Evolutionary conservation across 257 asterid species (phyloP).

Genomic region (Capsicum chinense): DNA sequence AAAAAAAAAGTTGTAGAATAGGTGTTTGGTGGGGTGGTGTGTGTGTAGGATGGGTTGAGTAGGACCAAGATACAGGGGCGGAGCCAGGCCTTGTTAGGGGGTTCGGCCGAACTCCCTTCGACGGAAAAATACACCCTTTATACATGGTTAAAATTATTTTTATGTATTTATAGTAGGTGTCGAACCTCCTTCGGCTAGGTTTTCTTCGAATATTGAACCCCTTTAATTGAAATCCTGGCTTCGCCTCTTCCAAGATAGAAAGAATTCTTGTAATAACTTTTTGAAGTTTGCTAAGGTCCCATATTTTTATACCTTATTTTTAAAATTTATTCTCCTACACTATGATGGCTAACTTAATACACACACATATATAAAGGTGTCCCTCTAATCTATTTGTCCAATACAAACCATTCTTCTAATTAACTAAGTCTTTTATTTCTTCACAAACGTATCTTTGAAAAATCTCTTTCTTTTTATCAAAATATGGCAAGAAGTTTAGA

Average conservation of each 20-base stretch:
- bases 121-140: no score
- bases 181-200: no score
- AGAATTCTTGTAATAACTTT: background rate
- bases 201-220: no score
- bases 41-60: background rate
- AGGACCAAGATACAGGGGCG: background rate
- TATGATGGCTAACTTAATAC: background rate
- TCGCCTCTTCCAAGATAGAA: background rate
- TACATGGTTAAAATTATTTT: no score
- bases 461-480: background rate
- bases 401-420: background rate
- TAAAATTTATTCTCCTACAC: background rate
- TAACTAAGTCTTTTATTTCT: background rate
- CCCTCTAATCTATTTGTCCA: background rate
- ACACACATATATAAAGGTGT: background rate
- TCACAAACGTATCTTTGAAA: slow-evolving; percentile 15
- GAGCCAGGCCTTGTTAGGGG: no score
- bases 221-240: no score
- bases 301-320: background rate
- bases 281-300: slow-evolving; percentile 16
- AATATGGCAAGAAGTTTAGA: slow-evolving; percentile 50
- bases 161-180: no score
- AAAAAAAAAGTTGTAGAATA: background rate
- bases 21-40: background rate
- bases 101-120: no score